Conservation (phyloP, 352 stramenopile species). For the Pythium chondricola region DNA sequence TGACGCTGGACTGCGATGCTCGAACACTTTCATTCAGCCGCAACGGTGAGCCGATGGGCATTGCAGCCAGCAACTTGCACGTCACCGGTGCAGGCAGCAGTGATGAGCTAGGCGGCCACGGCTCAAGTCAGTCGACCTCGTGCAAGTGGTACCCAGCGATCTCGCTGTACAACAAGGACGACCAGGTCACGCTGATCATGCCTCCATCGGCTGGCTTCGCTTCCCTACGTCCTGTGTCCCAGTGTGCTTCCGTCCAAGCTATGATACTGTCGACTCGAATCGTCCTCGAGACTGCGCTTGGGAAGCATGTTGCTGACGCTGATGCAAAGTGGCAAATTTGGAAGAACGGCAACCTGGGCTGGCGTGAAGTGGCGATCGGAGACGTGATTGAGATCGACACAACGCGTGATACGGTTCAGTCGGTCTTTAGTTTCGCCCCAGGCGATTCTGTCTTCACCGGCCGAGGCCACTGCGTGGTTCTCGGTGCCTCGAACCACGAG, state of each 20-base stretch:
- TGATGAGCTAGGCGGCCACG: neutral
- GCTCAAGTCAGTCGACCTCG: neutral
- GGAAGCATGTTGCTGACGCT: neutral
- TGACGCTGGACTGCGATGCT: constrained; percentile 76
- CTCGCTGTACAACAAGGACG: constrained; percentile 91
- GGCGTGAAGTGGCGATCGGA: constrained; percentile 9
- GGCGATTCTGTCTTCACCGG: constrained; percentile 58
- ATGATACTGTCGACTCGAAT: constrained; percentile 13
- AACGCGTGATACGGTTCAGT: constrained; percentile 12
- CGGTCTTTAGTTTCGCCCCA: constrained; percentile 32
- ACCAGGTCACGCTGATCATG: constrained; percentile 73
- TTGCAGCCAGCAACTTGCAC: constrained; percentile 71
- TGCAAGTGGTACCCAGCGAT: constrained; percentile 85
- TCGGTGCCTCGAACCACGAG: constrained; percentile 54
- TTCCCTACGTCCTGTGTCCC: constrained; percentile 6
- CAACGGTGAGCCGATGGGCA: constrained; percentile 82
- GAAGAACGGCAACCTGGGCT: constrained; percentile 2
- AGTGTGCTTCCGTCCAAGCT: constrained; percentile 35
- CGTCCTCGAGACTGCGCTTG: neutral
- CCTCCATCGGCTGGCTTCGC: constrained; percentile 10
- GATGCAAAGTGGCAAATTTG: neutral
- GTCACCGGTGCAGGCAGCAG: constrained; percentile 8
- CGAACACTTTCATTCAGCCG: constrained; percentile 80
- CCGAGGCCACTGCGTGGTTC: constrained; percentile 47
- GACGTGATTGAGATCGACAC: constrained; percentile 24